A percentile compares a stretch with the other conserved stretches of the same genome.
Conservation (phyloP, 2,329 filamentous ascomycete genomes). For the Curvularia sp. region DNA sequence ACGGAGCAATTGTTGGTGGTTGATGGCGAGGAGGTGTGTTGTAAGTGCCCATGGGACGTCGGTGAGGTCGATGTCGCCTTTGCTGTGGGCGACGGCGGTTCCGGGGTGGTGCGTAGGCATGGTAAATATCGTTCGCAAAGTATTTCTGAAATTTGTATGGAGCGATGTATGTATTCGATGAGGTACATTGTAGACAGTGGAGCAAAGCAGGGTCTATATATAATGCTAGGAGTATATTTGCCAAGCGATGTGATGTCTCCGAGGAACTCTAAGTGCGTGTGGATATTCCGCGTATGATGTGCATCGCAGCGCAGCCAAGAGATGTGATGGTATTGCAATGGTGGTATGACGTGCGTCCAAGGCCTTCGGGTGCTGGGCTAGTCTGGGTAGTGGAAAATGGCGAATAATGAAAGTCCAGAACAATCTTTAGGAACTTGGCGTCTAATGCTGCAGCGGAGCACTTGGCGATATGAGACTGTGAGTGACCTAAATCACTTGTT, state of each 20-base stretch:
- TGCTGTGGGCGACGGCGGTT: conserved; percentile 23
- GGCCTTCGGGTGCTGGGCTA: background rate
- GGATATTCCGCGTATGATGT: conserved; percentile 19
- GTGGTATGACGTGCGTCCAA: conserved; percentile 27
- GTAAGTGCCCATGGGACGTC: conserved; percentile 39
- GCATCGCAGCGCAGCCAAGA: conserved; percentile 17
- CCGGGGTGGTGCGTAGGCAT: conserved; percentile 31
- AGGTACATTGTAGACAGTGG: conserved; percentile 17
- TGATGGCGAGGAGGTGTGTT: conserved; percentile 40
- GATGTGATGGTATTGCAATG: conserved; percentile 11
- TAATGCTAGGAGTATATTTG: conserved; percentile 2
- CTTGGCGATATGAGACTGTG: conserved; percentile 8
- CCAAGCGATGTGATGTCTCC: conserved; percentile 16
- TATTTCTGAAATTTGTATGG: conserved; percentile 23
- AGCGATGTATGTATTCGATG: conserved; percentile 27
- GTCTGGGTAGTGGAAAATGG: conserved; percentile 5
- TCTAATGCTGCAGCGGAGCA: conserved; percentile 17
- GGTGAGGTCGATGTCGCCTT: conserved; percentile 24
- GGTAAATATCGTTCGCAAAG: conserved; percentile 19
- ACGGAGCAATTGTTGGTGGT: conserved; percentile 36
- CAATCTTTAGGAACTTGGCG: conserved; percentile 13
- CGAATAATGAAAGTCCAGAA: conserved; percentile 19
- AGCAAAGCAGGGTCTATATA: conserved; percentile 14
- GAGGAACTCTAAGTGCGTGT: conserved; percentile 16
- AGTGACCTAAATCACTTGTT: conserved; percentile 1